phyloP scores from a whole-genome alignment of 1,284 basidiomycete genomes.

The Microbotryum intermedium region DNA sequence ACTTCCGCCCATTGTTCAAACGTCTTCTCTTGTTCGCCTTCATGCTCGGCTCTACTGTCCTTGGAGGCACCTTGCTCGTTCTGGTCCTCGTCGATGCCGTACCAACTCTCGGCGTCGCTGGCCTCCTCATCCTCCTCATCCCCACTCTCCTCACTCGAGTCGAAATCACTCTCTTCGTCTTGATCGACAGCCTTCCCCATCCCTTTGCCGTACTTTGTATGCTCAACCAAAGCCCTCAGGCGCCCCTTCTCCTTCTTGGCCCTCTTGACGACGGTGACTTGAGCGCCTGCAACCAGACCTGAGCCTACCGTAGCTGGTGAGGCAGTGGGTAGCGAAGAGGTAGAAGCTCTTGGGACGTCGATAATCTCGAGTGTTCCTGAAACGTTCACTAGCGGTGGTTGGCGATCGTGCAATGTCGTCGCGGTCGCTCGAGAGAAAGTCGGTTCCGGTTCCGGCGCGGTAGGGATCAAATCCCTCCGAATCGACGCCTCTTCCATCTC shows the following conservation, averaged over 20 bases:
- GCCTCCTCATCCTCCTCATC: conserved; percentile 8
- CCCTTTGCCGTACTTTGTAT: conserved; percentile 26
- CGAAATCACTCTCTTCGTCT: conserved; percentile 20
- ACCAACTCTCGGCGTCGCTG: conserved; percentile 11
- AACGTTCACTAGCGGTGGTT: conserved; percentile 20
- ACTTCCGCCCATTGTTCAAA: conserved; percentile 13
- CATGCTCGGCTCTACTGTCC: conserved; percentile 30
- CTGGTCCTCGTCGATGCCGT: conserved; percentile 9
- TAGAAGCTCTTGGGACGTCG: conserved; percentile 8
- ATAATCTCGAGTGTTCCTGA: conserved; percentile 25
- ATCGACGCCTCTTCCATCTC: conserved; percentile 1
- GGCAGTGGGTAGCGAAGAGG: conserved; percentile 1
- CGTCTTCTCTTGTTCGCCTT: conserved; percentile 4
- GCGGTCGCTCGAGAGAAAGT: conserved; percentile 2
- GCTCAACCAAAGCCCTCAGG: conserved; percentile 16
- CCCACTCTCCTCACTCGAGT: conserved; percentile 3
- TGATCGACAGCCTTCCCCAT: conserved; percentile 30
- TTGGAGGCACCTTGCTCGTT: background rate
- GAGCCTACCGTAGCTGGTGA: conserved; percentile 12
- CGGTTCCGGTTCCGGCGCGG: conserved; percentile 10
- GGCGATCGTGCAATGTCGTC: background rate
- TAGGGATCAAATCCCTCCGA: conserved; percentile 14
- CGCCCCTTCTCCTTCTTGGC: conserved; percentile 19
- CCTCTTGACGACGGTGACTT: conserved; percentile 17
- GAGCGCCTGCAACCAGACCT: conserved; percentile 17